Evolutionary conservation across 2,329 filamentous ascomycete species (phyloP), one percentile per base, ranked within the genome.

Genomic region (Calonectria honghensis): DNA sequence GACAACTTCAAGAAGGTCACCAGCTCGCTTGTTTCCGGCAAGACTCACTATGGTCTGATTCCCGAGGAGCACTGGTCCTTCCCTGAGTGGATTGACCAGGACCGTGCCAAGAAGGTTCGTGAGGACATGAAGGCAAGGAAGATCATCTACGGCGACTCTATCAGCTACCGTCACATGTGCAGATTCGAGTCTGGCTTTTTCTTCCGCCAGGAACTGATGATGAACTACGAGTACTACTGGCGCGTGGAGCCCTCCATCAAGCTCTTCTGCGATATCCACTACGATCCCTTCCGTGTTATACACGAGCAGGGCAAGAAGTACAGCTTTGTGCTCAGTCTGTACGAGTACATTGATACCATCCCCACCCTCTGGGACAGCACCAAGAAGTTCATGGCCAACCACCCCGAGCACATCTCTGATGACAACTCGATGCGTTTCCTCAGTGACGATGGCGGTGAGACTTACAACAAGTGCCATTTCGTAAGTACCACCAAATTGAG

Each of bases 201-300:
- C 91, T 99, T 98, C 92, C 95, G 94, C 75, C 97, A 99, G 85
- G 91, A 92, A 37, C 88, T 98, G 79, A 96, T 99, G 95, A 87
- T 95, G 85, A 96, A 98, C 85, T 99, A 98, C 86, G 97, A 99
- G 84, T 99, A 95, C 92, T 99, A 99, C 91, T 99, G 97, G 97
- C 95, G 97, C 80, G 97, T 99, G 18, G 97, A 99, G 90, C 97
- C 97, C 81, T 97, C 95, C 86, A 93, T 99, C 84, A 95, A 98
- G 89, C 93, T 99, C 76, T 98, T 92, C 90, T 99, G 97, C 87
- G 97, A 99, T 84, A 91, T 99, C 82, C 91, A 95, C 86, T 98
- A 98, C 86, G 97, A 99, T 83, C 95, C 97, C 10, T 99, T 99
- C 93, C 95, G 95, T 78, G 96, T 92, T 88, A 98, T 99, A 96